phyloP scores from a whole-genome alignment of 2,329 filamentous ascomycete species.

The Bertia moriformis region DNA sequence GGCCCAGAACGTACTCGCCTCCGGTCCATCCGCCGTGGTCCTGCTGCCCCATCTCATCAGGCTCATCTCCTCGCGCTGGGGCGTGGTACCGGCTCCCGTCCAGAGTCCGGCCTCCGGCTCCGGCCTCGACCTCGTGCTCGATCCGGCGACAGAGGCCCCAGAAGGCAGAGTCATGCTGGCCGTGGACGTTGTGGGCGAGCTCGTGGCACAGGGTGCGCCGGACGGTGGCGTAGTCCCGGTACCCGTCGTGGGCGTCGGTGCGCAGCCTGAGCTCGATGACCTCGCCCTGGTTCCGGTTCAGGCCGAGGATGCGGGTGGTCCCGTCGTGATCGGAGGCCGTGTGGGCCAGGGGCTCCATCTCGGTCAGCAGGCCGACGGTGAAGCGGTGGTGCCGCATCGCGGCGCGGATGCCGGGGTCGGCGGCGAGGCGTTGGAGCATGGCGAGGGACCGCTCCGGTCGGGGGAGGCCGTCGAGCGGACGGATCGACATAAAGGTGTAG shows the following conservation, averaged over 20 bases:
- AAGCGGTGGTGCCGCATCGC: conserved; percentile 78
- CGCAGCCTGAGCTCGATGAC: conserved; percentile 79
- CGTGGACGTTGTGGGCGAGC: conserved; percentile 78
- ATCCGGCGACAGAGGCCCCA: conserved; percentile 82
- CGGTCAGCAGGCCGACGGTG: conserved; percentile 71
- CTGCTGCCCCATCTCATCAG: conserved; percentile 27
- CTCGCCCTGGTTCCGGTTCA: conserved; percentile 78
- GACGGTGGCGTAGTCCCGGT: conserved; percentile 82
- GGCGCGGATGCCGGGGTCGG: conserved; percentile 72
- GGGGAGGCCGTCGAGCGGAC: conserved; percentile 65
- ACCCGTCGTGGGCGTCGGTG: conserved; percentile 91
- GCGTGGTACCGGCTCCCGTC: conserved; percentile 44
- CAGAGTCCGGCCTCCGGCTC: conserved; percentile 50
- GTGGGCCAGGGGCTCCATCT: conserved; percentile 83
- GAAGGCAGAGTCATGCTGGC: conserved; percentile 72
- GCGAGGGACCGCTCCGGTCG: conserved; percentile 55
- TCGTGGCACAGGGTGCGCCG: conserved; percentile 89
- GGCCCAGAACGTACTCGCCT: conserved; percentile 59
- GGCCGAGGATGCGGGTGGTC: conserved; percentile 59
- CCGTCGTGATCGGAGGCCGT: conserved; percentile 59
- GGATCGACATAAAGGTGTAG: conserved; percentile 71
- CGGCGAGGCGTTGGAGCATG: conserved; percentile 62
- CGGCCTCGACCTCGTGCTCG: conserved; percentile 68
- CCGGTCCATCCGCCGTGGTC: conserved; percentile 68
- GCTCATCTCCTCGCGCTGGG: conserved; percentile 15